Evolutionary conservation across 805 yeast species (phyloP).

Genomic region (Yarrowia divulgata): DNA sequence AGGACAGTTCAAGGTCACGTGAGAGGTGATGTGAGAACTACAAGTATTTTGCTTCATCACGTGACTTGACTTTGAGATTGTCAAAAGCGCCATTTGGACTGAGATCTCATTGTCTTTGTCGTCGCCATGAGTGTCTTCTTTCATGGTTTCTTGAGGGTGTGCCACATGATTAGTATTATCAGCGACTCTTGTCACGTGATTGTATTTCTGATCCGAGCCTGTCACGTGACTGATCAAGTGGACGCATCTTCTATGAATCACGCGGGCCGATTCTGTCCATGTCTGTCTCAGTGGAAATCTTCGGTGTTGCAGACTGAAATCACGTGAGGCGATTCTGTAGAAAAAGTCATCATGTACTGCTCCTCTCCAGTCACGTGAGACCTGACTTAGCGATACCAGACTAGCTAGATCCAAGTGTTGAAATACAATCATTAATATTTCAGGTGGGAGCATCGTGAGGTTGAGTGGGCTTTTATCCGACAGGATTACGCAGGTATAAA

Average conservation of each 20-base stretch:
- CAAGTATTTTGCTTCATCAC: neutral
- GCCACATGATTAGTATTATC: neutral
- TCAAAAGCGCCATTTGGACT: neutral
- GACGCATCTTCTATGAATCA: neutral
- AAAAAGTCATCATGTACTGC: neutral
- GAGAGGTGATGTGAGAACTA: neutral
- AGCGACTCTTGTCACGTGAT: no score
- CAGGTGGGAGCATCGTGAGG: conserved; percentile 4
- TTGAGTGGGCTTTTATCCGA: no score
- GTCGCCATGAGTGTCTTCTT: no score
- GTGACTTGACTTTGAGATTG: neutral
- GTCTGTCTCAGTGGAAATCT: conserved; percentile 1
- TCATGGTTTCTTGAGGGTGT: no score
- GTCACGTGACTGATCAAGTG: conserved; percentile 1
- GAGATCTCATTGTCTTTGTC: neutral
- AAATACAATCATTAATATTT: neutral
- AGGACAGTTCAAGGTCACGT: neutral
- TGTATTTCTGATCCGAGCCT: no score
- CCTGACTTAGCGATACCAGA: conserved; percentile 7
- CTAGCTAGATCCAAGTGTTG: conserved; percentile 6
- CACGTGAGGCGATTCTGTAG: conserved; percentile 1
- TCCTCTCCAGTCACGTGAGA: neutral
- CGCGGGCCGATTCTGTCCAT: conserved; percentile 1
- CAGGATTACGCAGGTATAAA: no score
- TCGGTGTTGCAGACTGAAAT: neutral